phyloP scores from a whole-genome alignment of 1,139 yeast genomes.

The Taphrina communis region DNA sequence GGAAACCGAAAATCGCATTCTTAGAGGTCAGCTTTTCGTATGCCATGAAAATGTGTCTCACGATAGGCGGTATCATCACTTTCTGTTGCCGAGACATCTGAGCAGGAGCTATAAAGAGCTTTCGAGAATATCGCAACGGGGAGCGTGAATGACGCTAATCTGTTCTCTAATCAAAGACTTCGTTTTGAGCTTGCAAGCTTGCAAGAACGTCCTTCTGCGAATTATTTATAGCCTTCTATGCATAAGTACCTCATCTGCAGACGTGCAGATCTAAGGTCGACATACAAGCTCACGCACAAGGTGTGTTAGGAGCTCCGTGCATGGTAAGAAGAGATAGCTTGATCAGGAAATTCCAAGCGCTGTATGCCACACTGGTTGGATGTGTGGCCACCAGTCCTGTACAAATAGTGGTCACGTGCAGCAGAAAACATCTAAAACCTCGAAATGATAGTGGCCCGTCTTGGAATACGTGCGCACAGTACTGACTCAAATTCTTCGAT shows the following conservation, averaged over 20 bases:
- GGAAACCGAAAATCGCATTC: conserved; percentile 80
- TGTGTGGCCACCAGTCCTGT: not conserved
- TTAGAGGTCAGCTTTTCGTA: not conserved
- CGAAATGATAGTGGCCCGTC: not conserved
- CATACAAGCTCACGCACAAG: too few relatives aligned
- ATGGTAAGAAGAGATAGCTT: not conserved
- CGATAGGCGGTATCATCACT: conserved; percentile 44
- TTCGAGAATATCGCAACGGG: too few relatives aligned
- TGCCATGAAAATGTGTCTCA: conserved; percentile 10
- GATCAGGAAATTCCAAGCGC: conserved; percentile 4
- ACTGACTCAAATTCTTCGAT: not conserved
- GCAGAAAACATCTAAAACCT: not conserved
- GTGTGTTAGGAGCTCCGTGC: not conserved
- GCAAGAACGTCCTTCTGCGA: too few relatives aligned
- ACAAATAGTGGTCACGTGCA: conserved; percentile 14
- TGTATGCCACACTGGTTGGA: not conserved
- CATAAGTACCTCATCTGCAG: too few relatives aligned
- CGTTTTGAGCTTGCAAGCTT: too few relatives aligned
- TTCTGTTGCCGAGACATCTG: conserved; percentile 42
- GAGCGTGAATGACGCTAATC: too few relatives aligned
- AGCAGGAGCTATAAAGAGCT: not conserved
- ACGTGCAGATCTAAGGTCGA: too few relatives aligned
- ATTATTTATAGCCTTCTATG: too few relatives aligned
- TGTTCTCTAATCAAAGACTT: too few relatives aligned
- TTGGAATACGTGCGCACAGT: too few relatives aligned